Evolutionary conservation across 805 yeast species (phyloP), one percentile per base, ranked within the genome.

Genomic region (Groenewaldozyma salmanticensis): DNA sequence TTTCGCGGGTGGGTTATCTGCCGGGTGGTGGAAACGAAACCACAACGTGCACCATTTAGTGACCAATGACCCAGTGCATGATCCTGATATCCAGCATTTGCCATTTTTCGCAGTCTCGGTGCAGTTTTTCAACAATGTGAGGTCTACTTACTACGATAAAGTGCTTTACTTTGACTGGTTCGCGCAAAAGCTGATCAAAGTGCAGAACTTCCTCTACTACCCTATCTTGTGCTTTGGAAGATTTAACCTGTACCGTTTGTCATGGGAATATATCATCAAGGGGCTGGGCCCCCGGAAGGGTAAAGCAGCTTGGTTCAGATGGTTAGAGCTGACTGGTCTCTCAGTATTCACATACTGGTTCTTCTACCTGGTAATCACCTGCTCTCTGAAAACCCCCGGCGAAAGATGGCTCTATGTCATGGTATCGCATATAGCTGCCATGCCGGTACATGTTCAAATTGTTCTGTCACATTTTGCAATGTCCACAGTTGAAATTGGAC

Each of bases 1-100:
- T 47, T 86, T 71, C 66, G 61, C 77, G 39, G 96, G 96, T n/a
- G 96, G 96, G 0, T 67, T 86, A 33, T 82, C 94, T 35, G 56
- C 85, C 17, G 94, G 95, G 2, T 86, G 96, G 96, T 86, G 96
- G 96, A 87, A 86, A 52, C 69, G 88, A 39, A 86, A 83, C 60
- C 96, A 86, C 61, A 86, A 86, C 57, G 94, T 86, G n/a, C 96
- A 86, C 60, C 96, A 86, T 58, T 63, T 86, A 39, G 71, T 86
- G 41, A 82, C 95, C n/a, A 86, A 86, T 59, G 95, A 86, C 55
- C 95, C 96, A 0, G 81, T 81, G 1, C 95, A 87, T 56, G 96
- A 86, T 54, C 96, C 96, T 0, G 96, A 86, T 61, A 87, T 86
- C 56, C 96, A 86, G 61, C 95, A 86, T 61, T 60, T 86, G 48